A percentile compares a stretch with the other conserved stretches of the same genome.
These are phyloP conservation scores for Amaranthus tricolor DNA, from an alignment of 179 eudicot genomes.

Conservation along the genomic window DNA sequence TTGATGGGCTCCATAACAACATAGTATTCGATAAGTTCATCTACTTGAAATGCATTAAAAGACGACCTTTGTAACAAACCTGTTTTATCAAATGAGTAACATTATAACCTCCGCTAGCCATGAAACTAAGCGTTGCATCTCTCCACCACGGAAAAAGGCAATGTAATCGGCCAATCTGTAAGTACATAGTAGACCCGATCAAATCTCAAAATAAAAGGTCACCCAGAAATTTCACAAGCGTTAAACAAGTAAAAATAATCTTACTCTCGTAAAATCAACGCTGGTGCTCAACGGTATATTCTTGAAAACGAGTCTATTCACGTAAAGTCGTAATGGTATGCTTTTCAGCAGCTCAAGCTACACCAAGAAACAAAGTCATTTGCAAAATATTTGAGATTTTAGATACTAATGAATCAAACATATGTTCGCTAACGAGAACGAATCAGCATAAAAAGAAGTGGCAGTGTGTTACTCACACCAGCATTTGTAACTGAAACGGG, in stretches of 20 bases:
- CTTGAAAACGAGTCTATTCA: slow-evolving; percentile 10
- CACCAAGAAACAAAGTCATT: not conserved
- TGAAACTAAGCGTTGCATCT: slow-evolving; percentile 77
- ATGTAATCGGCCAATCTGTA: slow-evolving; percentile 80
- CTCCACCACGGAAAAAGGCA: slow-evolving; percentile 93
- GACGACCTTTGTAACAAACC: slow-evolving; percentile 29
- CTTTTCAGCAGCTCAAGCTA: slow-evolving; percentile 11
- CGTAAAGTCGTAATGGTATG: slow-evolving; percentile 9
- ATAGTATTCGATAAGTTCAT: not conserved
- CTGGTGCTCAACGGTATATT: not conserved
- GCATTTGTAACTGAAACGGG: slow-evolving; percentile 62
- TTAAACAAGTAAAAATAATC: not conserved
- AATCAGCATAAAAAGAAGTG: not conserved
- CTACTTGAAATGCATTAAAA: not conserved
- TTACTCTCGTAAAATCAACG: slow-evolving; percentile 14
- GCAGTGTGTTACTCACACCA: slow-evolving; percentile 48
- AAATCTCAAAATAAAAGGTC: slow-evolving; percentile 1
- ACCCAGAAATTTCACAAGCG: not conserved
- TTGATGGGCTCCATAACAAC: not conserved
- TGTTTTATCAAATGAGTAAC: slow-evolving; percentile 53
- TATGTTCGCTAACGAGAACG: not conserved
- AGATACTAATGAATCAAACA: not conserved
- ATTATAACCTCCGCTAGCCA: slow-evolving; percentile 82
- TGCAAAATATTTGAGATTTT: too few relatives aligned
- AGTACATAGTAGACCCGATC: not conserved